phyloP scores from a whole-genome alignment of 1,284 basidiomycete species.

The Erythrobasidium hasegawianum region DNA sequence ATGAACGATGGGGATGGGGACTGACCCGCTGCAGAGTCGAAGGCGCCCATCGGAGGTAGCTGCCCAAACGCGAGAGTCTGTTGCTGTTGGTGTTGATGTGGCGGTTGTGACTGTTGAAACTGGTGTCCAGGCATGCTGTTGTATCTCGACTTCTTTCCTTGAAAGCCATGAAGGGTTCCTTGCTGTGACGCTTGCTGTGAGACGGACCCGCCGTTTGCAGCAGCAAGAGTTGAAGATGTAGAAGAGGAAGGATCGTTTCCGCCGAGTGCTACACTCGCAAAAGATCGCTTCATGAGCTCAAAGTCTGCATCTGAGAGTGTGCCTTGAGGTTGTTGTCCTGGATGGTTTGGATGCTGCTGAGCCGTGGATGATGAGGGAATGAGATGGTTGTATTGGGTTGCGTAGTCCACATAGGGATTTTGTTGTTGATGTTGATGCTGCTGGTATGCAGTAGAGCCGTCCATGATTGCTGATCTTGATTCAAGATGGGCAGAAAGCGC shows the following conservation, averaged over 20 bases:
- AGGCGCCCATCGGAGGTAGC: neutral
- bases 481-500: too few species aligned
- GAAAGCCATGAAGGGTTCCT: neutral
- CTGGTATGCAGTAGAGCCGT: neutral
- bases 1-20: too few species aligned
- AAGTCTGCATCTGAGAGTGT: neutral
- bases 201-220: too few species aligned
- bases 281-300: slow-evolving; percentile 2
- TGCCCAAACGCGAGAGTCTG: neutral
- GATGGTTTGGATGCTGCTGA: slow-evolving; percentile 1
- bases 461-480: neutral
- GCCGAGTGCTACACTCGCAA: neutral
- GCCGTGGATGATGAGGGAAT: neutral
- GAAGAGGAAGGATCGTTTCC: neutral
- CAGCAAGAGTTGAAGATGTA: too few species aligned
- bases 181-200: neutral
- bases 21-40: too few species aligned
- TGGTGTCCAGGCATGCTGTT: neutral
- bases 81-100: neutral
- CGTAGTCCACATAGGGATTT: too few species aligned
- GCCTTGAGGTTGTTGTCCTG: neutral
- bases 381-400: too few species aligned
- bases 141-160: slow-evolving; percentile 1
- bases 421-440: neutral
- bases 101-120: neutral